Percentiles rank a stretch among this genome's conserved stretches.
phyloP scores from a whole-genome alignment of 169 alveolate species.

The Plasmodium coatneyi region DNA sequence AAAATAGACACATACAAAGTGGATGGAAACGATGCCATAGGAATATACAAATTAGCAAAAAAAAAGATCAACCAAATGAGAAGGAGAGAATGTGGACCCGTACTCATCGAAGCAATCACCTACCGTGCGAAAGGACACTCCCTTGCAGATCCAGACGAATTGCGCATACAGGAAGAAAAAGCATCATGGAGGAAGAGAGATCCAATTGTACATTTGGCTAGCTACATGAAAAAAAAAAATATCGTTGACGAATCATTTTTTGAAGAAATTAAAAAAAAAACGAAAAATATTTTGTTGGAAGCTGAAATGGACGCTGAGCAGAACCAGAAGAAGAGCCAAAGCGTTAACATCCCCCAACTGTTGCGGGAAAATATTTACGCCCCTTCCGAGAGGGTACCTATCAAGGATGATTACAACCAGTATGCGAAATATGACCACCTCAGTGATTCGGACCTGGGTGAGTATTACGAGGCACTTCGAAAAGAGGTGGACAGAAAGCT shows the following conservation, averaged over 20 bases:
- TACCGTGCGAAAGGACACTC: slow-evolving; percentile 84
- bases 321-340: slow-evolving; percentile 8
- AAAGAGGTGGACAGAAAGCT: slow-evolving; percentile 17
- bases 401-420: background rate
- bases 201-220: slow-evolving; percentile 77
- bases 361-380: slow-evolving; percentile 5
- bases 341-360: background rate
- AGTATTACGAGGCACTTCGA: slow-evolving; percentile 29
- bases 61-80: slow-evolving; percentile 79
- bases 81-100: slow-evolving; percentile 80
- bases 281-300: slow-evolving; percentile 4
- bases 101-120: slow-evolving; percentile 84
- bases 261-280: slow-evolving; percentile 74
- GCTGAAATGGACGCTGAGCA: slow-evolving; percentile 25
- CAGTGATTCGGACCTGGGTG: background rate
- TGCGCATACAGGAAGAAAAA: slow-evolving; percentile 78
- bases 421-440: background rate
- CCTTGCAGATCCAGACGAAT: slow-evolving; percentile 84
- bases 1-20: slow-evolving; percentile 79
- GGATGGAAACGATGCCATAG: slow-evolving; percentile 84
- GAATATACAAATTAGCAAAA: slow-evolving; percentile 77
- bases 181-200: slow-evolving; percentile 81
- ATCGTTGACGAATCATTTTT: slow-evolving; percentile 73
- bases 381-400: slow-evolving; percentile 7
- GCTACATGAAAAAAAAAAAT: slow-evolving; percentile 77